phyloP scores from a whole-genome alignment of 2,329 filamentous ascomycete genomes.

The Diaporthe sp. region DNA sequence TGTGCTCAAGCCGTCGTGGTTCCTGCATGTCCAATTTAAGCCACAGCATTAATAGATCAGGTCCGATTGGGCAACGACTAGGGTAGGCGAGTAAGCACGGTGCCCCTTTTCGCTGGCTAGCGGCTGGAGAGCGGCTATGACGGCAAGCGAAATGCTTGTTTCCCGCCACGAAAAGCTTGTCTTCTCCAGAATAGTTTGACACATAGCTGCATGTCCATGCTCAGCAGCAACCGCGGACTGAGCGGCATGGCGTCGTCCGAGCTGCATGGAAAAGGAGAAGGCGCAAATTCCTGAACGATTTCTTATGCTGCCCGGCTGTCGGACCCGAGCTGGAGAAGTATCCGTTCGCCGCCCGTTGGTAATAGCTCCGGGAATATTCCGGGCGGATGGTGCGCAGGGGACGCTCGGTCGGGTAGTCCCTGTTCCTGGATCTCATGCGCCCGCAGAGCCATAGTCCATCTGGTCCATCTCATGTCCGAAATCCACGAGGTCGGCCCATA shows the following conservation, averaged over 20 bases:
- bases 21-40: constrained; percentile 22
- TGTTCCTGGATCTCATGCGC: constrained; percentile 3
- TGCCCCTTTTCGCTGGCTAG: neutral
- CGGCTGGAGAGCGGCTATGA: constrained; percentile 13
- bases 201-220: neutral
- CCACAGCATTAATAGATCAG: neutral
- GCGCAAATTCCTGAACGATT: neutral
- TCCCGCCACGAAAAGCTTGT: constrained; percentile 21
- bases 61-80: constrained; percentile 19
- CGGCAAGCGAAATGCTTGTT: constrained; percentile 24
- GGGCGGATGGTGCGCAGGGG: neutral
- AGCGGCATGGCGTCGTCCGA: neutral
- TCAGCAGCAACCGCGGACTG: neutral
- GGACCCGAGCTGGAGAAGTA: neutral
- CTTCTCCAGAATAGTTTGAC: neutral
- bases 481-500: neutral
- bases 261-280: neutral
- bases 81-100: constrained; percentile 13
- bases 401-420: neutral
- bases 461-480: too few relatives aligned
- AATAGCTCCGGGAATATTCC: neutral
- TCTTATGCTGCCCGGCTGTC: neutral
- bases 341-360: neutral
- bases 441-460: neutral
- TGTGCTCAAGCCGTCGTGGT: constrained; percentile 1